phyloP scores from a whole-genome alignment of 1,139 yeast genomes.

The Protomyces inouyei region DNA sequence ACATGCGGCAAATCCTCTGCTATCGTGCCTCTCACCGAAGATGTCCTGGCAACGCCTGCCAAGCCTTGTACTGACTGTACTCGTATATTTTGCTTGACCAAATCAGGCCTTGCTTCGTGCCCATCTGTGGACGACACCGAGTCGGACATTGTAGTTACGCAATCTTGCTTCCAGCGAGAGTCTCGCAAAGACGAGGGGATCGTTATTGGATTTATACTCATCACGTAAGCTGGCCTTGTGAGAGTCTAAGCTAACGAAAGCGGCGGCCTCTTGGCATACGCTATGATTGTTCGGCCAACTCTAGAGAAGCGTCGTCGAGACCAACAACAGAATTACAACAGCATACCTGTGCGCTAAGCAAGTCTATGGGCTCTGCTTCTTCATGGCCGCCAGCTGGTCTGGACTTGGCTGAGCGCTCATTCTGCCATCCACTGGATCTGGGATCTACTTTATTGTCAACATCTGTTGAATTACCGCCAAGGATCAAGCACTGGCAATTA shows the following conservation, averaged over 20 bases:
- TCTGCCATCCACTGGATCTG: constrained; percentile 20
- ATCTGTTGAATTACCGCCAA: not conserved
- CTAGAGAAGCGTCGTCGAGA: constrained; percentile 2
- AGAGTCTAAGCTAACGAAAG: not conserved
- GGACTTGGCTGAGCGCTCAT: constrained; percentile 11
- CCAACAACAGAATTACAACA: not conserved
- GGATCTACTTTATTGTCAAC: constrained; percentile 11
- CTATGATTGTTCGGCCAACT: constrained; percentile 6
- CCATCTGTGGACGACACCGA: not conserved
- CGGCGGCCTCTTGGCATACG: constrained; percentile 9
- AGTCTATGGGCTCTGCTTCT: not conserved
- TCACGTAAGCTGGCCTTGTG: not conserved
- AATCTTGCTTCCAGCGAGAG: constrained; percentile 21
- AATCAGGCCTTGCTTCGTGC: constrained; percentile 8
- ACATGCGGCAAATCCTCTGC: constrained; percentile 22
- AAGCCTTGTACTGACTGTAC: constrained; percentile 26
- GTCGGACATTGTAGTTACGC: not conserved
- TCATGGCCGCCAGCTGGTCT: constrained; percentile 14
- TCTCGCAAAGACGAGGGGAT: constrained; percentile 16
- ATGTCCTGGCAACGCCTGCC: not conserved
- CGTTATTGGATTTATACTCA: not conserved
- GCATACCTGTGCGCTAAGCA: not conserved
- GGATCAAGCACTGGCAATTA: not conserved
- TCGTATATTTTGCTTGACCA: constrained; percentile 13
- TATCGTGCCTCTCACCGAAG: constrained; percentile 1